Percentiles rank a stretch among this genome's conserved stretches.
Conservation (phyloP, 1,284 basidiomycete species). For the Rhizopogon parksii region DNA sequence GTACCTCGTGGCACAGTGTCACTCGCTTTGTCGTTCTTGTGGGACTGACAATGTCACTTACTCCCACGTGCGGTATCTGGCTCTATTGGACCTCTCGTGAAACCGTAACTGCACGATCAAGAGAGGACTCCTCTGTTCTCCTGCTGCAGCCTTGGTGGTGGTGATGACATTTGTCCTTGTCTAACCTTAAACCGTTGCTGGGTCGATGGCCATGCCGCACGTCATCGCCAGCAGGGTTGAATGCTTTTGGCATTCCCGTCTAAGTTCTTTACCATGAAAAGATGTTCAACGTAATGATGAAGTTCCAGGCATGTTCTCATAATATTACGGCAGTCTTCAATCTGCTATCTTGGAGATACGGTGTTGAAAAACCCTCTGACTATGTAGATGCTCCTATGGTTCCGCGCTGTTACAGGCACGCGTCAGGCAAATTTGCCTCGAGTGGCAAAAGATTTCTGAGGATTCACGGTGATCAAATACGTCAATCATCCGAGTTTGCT, state of each 20-base stretch:
- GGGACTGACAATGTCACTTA: not conserved
- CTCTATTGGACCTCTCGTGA: not conserved
- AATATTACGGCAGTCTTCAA: constrained; percentile 7
- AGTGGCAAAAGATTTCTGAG: not conserved
- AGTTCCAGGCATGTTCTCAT: not conserved
- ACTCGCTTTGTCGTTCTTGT: not conserved
- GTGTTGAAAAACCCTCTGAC: too few species aligned
- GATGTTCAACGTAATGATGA: not conserved
- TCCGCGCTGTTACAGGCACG: not conserved
- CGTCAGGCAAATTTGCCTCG: not conserved
- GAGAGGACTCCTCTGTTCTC: not conserved
- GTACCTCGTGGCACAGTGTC: not conserved
- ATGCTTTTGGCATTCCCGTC: too few species aligned
- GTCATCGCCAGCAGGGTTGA: too few species aligned
- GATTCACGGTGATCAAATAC: not conserved
- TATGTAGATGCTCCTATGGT: too few species aligned
- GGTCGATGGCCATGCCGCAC: not conserved
- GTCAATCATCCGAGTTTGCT: not conserved
- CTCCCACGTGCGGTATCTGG: not conserved
- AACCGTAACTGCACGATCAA: not conserved
- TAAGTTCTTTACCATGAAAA: too few species aligned
- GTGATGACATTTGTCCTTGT: constrained; percentile 17
- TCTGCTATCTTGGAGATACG: constrained; percentile 13
- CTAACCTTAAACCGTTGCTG: constrained; percentile 14
- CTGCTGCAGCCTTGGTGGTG: not conserved